Evolutionary conservation across 495 filamentous ascomycete species (phyloP).

Genomic region (Jackrogersella multiformis): DNA sequence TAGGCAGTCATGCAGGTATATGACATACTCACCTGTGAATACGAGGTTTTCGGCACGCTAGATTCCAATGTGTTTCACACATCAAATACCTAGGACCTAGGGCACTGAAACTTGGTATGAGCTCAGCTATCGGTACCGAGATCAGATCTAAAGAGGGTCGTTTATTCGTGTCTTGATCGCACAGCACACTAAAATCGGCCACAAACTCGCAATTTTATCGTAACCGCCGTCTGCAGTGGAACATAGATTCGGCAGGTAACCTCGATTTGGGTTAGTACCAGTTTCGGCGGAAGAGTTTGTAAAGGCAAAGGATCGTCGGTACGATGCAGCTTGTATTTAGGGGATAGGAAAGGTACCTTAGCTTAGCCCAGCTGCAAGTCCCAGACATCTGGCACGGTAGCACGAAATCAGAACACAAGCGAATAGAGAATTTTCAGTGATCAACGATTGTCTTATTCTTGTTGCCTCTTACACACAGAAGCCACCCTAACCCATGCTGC

Average conservation of each 20-base stretch:
- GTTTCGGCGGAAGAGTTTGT: constrained; percentile 17
- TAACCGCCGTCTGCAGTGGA: constrained; percentile 37
- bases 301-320: constrained; percentile 16
- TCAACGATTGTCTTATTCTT: constrained; percentile 41
- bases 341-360: constrained; percentile 7
- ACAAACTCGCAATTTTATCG: constrained; percentile 27
- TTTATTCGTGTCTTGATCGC: constrained; percentile 22
- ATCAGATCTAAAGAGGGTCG: constrained; percentile 6
- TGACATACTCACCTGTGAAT: neutral
- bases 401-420: constrained; percentile 29
- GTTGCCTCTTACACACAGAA: constrained; percentile 35
- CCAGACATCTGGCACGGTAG: constrained; percentile 33
- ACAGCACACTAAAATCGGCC: constrained; percentile 18
- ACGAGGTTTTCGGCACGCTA: neutral
- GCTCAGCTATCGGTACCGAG: constrained; percentile 8
- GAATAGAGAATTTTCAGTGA: constrained; percentile 24
- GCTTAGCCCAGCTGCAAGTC: constrained; percentile 20
- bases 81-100: neutral
- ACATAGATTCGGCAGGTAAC: constrained; percentile 40
- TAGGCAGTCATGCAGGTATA: neutral
- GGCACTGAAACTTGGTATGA: constrained; percentile 1
- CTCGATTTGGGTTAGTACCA: constrained; percentile 34
- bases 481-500: constrained; percentile 27
- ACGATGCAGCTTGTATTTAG: constrained; percentile 14
- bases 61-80: constrained; percentile 6